These are phyloP conservation scores for Fusarium albidum DNA, from an alignment of 2,329 filamentous ascomycete genomes.

Conservation along the genomic window DNA sequence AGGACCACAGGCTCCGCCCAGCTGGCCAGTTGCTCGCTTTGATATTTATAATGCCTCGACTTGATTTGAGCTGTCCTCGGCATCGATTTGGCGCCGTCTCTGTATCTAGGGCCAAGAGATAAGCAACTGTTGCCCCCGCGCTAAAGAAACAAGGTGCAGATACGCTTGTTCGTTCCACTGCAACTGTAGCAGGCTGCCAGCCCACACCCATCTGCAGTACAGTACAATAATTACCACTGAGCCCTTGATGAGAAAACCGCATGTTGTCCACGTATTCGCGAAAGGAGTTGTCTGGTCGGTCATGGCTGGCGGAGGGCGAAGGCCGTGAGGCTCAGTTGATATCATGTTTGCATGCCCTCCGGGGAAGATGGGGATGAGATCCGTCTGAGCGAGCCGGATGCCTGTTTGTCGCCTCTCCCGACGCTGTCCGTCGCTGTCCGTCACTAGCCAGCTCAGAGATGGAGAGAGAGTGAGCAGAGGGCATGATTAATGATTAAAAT, in stretches of 20 bases:
- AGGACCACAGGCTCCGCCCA: constrained; percentile 34
- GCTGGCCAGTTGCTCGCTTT: constrained; percentile 30
- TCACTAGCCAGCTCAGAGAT: background rate
- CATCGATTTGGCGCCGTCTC: constrained; percentile 30
- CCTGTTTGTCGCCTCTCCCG: constrained; percentile 4
- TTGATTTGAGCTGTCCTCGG: constrained; percentile 35
- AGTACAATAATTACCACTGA: too few relatives aligned
- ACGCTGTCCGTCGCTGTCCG: constrained; percentile 11
- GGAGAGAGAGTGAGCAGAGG: constrained; percentile 5
- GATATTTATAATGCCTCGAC: constrained; percentile 43
- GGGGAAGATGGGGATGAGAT: constrained; percentile 16
- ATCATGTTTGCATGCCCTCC: constrained; percentile 14
- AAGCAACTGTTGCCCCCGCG: constrained; percentile 32
- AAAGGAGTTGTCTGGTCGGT: background rate
- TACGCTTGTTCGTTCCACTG: constrained; percentile 10
- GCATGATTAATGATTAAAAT: constrained; percentile 16
- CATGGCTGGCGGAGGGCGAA: constrained; percentile 27
- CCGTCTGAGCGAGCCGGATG: constrained; percentile 20
- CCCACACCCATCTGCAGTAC: constrained; percentile 12
- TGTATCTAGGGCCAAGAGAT: constrained; percentile 32
- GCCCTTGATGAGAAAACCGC: constrained; percentile 4
- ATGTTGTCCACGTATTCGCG: constrained; percentile 6
- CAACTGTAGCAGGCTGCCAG: background rate
- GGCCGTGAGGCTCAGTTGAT: constrained; percentile 12
- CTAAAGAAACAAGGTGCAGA: constrained; percentile 34